A percentile compares a stretch with the other conserved stretches of the same genome.
phyloP scores from a whole-genome alignment of 371 early-diverging fungal species.

The Thermomucor indicae-seudaticae region DNA sequence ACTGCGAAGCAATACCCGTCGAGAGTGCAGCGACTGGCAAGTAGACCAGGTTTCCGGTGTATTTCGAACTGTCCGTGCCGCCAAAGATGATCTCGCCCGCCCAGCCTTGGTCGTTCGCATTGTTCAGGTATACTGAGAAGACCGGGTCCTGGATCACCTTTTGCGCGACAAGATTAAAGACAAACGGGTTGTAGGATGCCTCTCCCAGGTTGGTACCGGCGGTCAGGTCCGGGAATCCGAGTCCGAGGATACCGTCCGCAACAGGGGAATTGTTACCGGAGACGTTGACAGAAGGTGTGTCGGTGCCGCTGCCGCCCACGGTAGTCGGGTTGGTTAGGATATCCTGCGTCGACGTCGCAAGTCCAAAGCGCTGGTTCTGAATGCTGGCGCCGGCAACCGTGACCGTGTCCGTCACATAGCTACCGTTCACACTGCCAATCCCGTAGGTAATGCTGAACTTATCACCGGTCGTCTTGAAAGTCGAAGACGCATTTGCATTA shows the following conservation, averaged over 20 bases:
- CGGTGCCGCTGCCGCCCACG: conserved; percentile 10
- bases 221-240: conserved; percentile 37
- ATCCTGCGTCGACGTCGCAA: conserved; percentile 21
- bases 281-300: conserved; percentile 1
- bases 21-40: conserved; percentile 32
- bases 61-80: conserved; percentile 50
- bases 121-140: conserved; percentile 39
- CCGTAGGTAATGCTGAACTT: conserved; percentile 29
- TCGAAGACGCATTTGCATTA: conserved; percentile 17
- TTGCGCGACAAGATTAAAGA: conserved; percentile 33
- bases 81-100: conserved; percentile 59
- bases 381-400: conserved; percentile 27
- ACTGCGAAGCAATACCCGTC: conserved; percentile 5
- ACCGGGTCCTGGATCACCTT: conserved; percentile 28
- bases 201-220: conserved; percentile 20
- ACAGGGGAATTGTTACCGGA: conserved; percentile 1
- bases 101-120: conserved; percentile 20
- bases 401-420: conserved; percentile 37
- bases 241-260: conserved; percentile 42
- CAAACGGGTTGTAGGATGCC: conserved; percentile 29
- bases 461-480: conserved; percentile 18
- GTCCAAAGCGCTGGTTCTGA: conserved; percentile 38
- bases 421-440: conserved; percentile 38
- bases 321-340: conserved; percentile 32
- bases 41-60: conserved; percentile 48